Conservation (phyloP, 441 rosid species). For the Oxalis stricta region DNA sequence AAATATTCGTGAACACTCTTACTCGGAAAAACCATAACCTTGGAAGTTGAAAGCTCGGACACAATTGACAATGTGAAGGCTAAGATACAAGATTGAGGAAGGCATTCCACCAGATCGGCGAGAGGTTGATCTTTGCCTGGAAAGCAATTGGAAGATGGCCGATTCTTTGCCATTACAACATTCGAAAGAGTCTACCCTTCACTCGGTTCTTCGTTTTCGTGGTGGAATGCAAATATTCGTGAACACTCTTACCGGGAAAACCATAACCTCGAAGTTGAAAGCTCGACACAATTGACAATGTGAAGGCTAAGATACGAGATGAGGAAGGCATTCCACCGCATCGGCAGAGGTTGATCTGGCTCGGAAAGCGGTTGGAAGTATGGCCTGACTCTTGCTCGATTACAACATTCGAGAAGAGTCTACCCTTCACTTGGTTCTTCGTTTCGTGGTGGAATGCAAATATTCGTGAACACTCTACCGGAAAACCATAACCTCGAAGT, state of each 20-base stretch:
- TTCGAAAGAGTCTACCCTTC: too few species aligned
- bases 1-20: slow-evolving; percentile 5
- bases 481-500: too few species aligned
- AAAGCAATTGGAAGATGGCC: too few species aligned
- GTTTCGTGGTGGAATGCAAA: too few species aligned
- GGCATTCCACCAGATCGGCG: too few species aligned
- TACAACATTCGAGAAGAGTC: slow-evolving; percentile 23
- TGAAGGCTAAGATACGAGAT: slow-evolving; percentile 16
- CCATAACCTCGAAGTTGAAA: slow-evolving; percentile 17
- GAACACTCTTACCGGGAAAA: slow-evolving; percentile 17
- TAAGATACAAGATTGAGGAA: too few species aligned
- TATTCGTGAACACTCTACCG: too few species aligned
- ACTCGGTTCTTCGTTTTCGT: too few species aligned
- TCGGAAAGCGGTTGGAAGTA: slow-evolving; percentile 18
- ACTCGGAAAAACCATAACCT: slow-evolving; percentile 2
- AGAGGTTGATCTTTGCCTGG: too few species aligned
- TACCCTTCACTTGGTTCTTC: slow-evolving; percentile 16
- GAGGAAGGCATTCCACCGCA: slow-evolving; percentile 17
- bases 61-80: slow-evolving; percentile 9
- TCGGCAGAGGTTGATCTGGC: slow-evolving; percentile 17
- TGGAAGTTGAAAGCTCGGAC: slow-evolving; percentile 6
- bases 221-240: slow-evolving; percentile 28
- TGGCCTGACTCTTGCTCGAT: slow-evolving; percentile 16
- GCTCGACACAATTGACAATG: slow-evolving; percentile 15
- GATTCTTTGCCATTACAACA: too few species aligned